Evolutionary conservation across 2,329 filamentous ascomycete species (phyloP).

Genomic region (Pseudocercospora pini-densiflorae): DNA sequence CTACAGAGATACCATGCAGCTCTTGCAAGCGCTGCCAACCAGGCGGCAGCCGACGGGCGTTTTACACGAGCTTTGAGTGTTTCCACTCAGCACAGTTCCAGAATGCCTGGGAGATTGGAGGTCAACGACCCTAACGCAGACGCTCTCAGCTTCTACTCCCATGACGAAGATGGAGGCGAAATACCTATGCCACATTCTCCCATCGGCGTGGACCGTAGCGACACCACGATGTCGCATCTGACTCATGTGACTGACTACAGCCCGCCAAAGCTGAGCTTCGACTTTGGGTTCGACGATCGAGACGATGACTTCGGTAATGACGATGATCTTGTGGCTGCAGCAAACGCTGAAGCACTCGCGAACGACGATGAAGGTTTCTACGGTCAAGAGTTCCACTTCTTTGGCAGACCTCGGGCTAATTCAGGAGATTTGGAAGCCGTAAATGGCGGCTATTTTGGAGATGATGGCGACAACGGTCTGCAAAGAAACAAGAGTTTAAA

Average conservation of each 20-base stretch:
- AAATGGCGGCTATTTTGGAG: conserved; percentile 88
- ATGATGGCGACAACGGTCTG: conserved; percentile 66
- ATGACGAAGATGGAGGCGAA: conserved; percentile 24
- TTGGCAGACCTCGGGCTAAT: conserved; percentile 61
- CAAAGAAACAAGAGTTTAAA: conserved; percentile 74
- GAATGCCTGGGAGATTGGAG: background rate
- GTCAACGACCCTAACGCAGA: background rate
- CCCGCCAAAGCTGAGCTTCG: conserved; percentile 39
- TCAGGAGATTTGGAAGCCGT: conserved; percentile 60
- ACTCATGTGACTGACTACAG: conserved; percentile 29
- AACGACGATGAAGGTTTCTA: conserved; percentile 95
- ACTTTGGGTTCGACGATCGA: conserved; percentile 56
- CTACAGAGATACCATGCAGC: conserved; percentile 80
- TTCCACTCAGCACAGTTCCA: conserved; percentile 21
- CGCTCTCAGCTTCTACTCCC: conserved; percentile 29
- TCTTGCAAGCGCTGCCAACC: conserved; percentile 77
- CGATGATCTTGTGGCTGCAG: conserved; percentile 90
- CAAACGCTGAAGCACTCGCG: conserved; percentile 90
- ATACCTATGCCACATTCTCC: conserved; percentile 17
- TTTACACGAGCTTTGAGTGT: conserved; percentile 60
- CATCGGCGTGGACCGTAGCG: conserved; percentile 19
- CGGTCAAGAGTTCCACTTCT: conserved; percentile 96
- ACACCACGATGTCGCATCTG: conserved; percentile 20
- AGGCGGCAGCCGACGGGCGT: conserved; percentile 75
- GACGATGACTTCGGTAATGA: conserved; percentile 66